A percentile compares a stretch with the other conserved stretches of the same genome.
Evolutionary conservation across 1,284 basidiomycete genomes (phyloP).

Genomic region (Termitomyces sp.): DNA sequence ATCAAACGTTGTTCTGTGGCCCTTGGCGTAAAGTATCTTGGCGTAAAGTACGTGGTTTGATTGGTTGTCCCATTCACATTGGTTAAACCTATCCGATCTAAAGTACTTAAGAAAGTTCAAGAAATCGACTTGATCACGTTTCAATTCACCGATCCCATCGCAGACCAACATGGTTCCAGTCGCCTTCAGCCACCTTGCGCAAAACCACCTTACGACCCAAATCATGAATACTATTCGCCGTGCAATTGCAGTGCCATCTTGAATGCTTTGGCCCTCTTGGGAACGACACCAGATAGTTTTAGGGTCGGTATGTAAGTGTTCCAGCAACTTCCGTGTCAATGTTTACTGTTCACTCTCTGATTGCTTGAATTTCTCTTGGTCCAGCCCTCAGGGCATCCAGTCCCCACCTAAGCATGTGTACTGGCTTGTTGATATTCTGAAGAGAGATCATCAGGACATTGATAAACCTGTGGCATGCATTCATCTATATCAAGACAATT

Average conservation of each 20-base stretch:
- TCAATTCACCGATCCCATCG: too few relatives aligned
- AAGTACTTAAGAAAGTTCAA: too few relatives aligned
- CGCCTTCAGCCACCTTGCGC: not conserved
- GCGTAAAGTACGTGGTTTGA: too few relatives aligned
- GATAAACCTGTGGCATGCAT: not conserved
- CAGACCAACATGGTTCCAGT: not conserved
- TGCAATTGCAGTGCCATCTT: not conserved
- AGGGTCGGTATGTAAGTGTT: not conserved
- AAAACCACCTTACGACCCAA: too few relatives aligned
- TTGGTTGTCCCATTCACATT: too few relatives aligned
- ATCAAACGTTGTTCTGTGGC: not conserved
- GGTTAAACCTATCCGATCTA: too few relatives aligned
- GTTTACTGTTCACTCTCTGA: not conserved
- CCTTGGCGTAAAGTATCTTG: too few relatives aligned
- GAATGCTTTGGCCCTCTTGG: not conserved
- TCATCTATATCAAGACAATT: not conserved
- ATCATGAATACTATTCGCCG: not conserved
- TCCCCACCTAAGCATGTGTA: not conserved
- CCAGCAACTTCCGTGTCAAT: too few relatives aligned
- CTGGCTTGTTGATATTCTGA: not conserved
- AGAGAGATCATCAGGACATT: not conserved
- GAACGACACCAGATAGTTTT: not conserved
- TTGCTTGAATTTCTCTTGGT: not conserved
- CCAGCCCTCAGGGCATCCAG: not conserved
- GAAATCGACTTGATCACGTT: too few relatives aligned